A percentile compares a stretch with the other conserved stretches of the same genome.
Evolutionary conservation across 306 rosid species (phyloP).

Genomic region (Astragalus membranaceus): DNA sequence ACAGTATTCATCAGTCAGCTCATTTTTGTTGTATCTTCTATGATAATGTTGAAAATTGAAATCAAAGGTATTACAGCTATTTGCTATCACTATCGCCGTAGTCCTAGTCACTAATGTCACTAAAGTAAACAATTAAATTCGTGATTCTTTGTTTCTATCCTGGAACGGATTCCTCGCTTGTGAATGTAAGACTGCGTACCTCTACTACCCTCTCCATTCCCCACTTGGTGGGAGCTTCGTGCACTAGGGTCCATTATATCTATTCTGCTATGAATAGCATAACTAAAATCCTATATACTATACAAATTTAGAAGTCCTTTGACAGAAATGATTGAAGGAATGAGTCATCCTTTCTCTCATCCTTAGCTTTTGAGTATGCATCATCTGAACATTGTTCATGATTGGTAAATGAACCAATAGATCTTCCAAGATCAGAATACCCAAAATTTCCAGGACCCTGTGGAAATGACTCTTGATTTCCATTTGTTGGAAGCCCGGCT

Average conservation of each 20-base stretch:
- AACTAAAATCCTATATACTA: constrained; percentile 25
- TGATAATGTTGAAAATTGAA: constrained; percentile 1
- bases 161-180: too few relatives aligned
- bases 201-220: too few relatives aligned
- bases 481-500: constrained; percentile 16
- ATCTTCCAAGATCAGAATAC: constrained; percentile 13
- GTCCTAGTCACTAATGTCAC: constrained; percentile 14
- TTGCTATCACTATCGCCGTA: background rate
- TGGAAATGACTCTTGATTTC: constrained; percentile 32
- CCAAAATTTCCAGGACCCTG: constrained; percentile 20
- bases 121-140: background rate
- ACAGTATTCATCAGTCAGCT: background rate
- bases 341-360: constrained; percentile 41
- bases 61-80: constrained; percentile 7
- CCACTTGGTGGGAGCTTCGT: too few relatives aligned
- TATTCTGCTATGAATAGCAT: constrained; percentile 4
- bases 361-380: constrained; percentile 28
- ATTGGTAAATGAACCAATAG: constrained; percentile 16
- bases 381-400: constrained; percentile 25
- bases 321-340: constrained; percentile 39
- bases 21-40: constrained; percentile 5
- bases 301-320: constrained; percentile 31
- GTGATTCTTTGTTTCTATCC: background rate
- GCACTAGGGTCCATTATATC: background rate
- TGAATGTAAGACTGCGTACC: too few relatives aligned